Base-by-base conservation (phyloP, 192 early-diverging fungal species). In the Coemansia sp. region DNA sequence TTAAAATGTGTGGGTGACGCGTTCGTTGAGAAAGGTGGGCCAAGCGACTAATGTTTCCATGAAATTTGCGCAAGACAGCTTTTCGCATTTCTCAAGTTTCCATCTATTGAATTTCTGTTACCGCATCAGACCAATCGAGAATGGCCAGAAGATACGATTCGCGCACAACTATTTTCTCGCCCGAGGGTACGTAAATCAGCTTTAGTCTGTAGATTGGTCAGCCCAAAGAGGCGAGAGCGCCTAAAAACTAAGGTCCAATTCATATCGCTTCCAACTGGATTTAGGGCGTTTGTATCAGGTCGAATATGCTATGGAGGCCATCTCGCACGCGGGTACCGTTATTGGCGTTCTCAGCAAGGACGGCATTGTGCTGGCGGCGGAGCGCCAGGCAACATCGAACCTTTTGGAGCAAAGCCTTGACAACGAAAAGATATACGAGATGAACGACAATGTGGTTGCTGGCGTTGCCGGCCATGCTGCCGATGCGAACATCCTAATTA, bases 271-370 rank as follows among this genome's bases (percentile, higher is more conserved):
- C 19, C 9, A 31, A 38, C 46, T 58, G 20, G 40, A 3, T 7
- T 68, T 81, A 97, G 96, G 96, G 39, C 89, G 95, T n/a, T 83
- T 99, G 49, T 96, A 97, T 84, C 98, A 99, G 85, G 98, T 99
- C 62, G 98, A 99, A 85, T 98, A 99, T 81, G 98, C 98, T 24
- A 98, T 99, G 96, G 96, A 99, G 79, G 96, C 98, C 38, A 98
- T 99, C 76, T 95, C 94, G 6, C 95, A 94, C 65, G 98, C 96
- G 29, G 95, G 96, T 46, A 98, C 93, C 60, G 91, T 93, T 15
- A 88, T 99, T 27, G 98, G 98, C 43, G 90, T 99, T 64, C 87
- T 95, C 59, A 85, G 92, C 47, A 89, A 87, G 43, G 96, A 99
- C 61, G 98, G 98, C 46, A 87, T 98, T 46, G 93, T 99, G 3